Base-by-base conservation (phyloP, 2,329 filamentous ascomycete genomes). In the Dothistroma septosporum region DNA sequence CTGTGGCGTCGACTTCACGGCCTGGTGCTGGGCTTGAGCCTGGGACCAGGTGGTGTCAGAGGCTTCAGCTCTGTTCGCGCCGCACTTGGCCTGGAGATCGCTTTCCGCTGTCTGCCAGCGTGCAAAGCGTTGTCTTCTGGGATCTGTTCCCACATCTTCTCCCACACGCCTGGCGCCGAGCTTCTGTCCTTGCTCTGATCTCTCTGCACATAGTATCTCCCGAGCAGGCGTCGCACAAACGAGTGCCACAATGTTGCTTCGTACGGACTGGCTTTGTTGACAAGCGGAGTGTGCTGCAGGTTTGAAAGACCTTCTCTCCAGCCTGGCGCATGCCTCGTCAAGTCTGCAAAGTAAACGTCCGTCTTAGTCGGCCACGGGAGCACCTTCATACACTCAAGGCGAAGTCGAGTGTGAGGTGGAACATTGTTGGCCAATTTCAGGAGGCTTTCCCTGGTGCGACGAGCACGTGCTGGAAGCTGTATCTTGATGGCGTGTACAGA, bases 401-500 rank as follows among this genome's bases (percentile, higher is more conserved):
- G 72, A 2, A 80, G 53, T 14, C 66, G 62, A 10, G 77, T 76
- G 22, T 76, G 70, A 14, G 70, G 70, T 0, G 84, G 80, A 1
- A 83, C 73, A 31, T 73, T 70, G 52, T 70, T 74, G 33, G 83
- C 75, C 70, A 83, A 87, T 58, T 50, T 22, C 60, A 80, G 75
- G 22, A 89, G 77, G 54, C 81, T 75, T 31, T 82, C 76, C 35
- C 82, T 82, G 0, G 87, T 88, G 44, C 79, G 75, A 49, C 88
- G 84, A 16, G 88, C 89, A 66, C 82, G 83, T 0, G 79, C 73
- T 0, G 91, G 91, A 1, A 92, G 79, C 22, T 83, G 82, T 54
- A 94, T 77, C 73, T 89, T 85, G 61, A 94, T 81, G 70, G 87
- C 86, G 46, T 86, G 85, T 8, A 93, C 89, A 70, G 89, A 90